phyloP scores from a whole-genome alignment of 2,329 filamentous ascomycete species.

The Neofusicoccum ribis region DNA sequence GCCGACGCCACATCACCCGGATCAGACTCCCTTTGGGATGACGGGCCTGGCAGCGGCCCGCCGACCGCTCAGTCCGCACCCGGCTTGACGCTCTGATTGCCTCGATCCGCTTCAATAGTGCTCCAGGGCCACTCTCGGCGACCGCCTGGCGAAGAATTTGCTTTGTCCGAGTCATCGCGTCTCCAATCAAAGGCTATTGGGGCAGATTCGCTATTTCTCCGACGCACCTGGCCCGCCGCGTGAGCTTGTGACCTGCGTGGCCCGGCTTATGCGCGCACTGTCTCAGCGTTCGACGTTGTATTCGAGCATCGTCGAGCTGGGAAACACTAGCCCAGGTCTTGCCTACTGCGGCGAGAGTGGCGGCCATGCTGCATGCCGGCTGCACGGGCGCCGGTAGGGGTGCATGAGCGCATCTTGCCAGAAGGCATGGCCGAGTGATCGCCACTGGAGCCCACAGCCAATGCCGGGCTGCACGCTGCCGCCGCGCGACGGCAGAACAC shows the following conservation, averaged over 20 bases:
- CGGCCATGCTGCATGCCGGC: not conserved
- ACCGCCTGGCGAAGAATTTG: conserved; percentile 3
- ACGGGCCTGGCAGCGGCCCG: not conserved
- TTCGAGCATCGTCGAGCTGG: not conserved
- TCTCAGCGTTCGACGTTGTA: not conserved
- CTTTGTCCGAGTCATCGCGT: not conserved
- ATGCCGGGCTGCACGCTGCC: conserved; percentile 13
- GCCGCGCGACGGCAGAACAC: conserved; percentile 5
- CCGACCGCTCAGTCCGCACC: not conserved
- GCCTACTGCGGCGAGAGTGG: not conserved
- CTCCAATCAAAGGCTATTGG: not conserved
- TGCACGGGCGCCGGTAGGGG: conserved; percentile 4
- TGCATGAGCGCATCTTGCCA: not conserved
- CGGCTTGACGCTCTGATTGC: conserved; percentile 2
- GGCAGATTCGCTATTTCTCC: not conserved
- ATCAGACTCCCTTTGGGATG: not conserved
- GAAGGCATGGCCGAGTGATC: not conserved
- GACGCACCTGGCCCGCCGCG: not conserved
- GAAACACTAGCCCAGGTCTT: not conserved
- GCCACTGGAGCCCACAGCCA: not conserved
- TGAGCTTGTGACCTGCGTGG: not conserved
- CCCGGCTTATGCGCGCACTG: not conserved
- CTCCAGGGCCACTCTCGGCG: too few relatives aligned
- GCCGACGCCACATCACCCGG: conserved; percentile 11
- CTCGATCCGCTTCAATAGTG: not conserved